Evolutionary conservation across 106 monocot genomes (phyloP), one percentile per base, ranked within the genome.

Genomic region (Platanthera guangdongensis): DNA sequence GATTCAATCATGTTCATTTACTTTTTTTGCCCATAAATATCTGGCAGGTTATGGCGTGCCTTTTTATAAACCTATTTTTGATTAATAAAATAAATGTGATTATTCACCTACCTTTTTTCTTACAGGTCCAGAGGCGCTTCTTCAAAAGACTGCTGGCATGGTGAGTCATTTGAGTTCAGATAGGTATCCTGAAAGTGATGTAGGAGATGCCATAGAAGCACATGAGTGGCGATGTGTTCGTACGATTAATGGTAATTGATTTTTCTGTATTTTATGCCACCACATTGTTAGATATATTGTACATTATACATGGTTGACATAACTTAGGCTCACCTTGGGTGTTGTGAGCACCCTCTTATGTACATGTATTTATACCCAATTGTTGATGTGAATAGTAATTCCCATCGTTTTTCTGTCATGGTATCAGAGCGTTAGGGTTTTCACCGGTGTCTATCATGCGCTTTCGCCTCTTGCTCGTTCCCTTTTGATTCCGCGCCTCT

Each of bases 221-320:
- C 89, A 97, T 77, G 77, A 86, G 51, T 97, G 96, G 96, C 87
- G 83, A 86, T 94, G 91, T 75, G 84, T 91, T 81, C 86, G 77
- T 8, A 88, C 83, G 74, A 14, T 84, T 60, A 88, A 93, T 62
- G 96, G 96, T 94, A 85, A n/a, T 51, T 79, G 8, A 64, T 15
- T 32, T 75, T 73, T 9, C 51, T 72, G 5, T 71, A 14, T 46
- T 57, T 53, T 47, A 39, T 39, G 47, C 52, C 14, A 11, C 14
- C 57, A 22, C 52, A 25, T 25, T 25, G 25, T 25, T 25, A 25
- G 25, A 25, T 25, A 25, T 25, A 25, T 25, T 25, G 25, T 0
- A 25, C 0, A 25, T 25, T 25, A 25, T 25, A 25, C 25, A 25
- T 25, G 25, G 25, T 25, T 25, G 25, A 25, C 25, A 25, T 25